Evolutionary conservation across 106 monocot species (phyloP).

Genomic region (Phalaenopsis aphrodite): DNA sequence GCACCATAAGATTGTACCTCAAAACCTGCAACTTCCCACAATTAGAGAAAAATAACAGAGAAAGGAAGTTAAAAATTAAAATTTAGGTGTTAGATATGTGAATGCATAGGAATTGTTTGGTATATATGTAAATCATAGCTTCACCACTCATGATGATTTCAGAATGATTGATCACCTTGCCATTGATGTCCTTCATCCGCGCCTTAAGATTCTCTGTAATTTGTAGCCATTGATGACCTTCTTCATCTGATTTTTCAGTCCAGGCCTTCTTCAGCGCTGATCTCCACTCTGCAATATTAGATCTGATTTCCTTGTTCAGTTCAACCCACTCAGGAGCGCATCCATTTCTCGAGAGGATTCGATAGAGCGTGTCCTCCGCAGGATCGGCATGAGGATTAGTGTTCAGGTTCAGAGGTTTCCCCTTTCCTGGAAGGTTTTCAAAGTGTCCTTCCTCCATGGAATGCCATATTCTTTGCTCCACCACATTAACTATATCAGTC

Average conservation of each 20-base stretch:
- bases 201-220: slow-evolving; percentile 33
- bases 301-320: slow-evolving; percentile 86
- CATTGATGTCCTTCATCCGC: slow-evolving; percentile 63
- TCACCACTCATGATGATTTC: too few relatives aligned
- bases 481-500: slow-evolving; percentile 79
- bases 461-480: slow-evolving; percentile 87
- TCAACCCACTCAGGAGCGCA: slow-evolving; percentile 97
- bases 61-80: too few relatives aligned
- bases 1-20: slow-evolving; percentile 85
- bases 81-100: too few relatives aligned
- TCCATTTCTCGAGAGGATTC: slow-evolving; percentile 79
- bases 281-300: slow-evolving; percentile 49
- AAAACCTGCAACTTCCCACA: slow-evolving; percentile 53
- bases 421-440: slow-evolving; percentile 91
- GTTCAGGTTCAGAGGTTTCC: slow-evolving; percentile 67
- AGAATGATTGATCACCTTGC: slow-evolving; percentile 29
- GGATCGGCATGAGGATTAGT: slow-evolving; percentile 88
- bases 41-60: neutral
- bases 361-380: slow-evolving; percentile 85
- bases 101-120: too few relatives aligned
- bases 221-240: slow-evolving; percentile 31
- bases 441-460: slow-evolving; percentile 98
- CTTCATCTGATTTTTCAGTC: slow-evolving; percentile 12
- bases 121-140: too few relatives aligned
- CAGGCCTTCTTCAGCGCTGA: slow-evolving; percentile 46